Percentiles rank a stretch among this genome's conserved stretches.
Conservation (phyloP, 371 early-diverging fungal species). For the Dentiscutata heterogama region DNA sequence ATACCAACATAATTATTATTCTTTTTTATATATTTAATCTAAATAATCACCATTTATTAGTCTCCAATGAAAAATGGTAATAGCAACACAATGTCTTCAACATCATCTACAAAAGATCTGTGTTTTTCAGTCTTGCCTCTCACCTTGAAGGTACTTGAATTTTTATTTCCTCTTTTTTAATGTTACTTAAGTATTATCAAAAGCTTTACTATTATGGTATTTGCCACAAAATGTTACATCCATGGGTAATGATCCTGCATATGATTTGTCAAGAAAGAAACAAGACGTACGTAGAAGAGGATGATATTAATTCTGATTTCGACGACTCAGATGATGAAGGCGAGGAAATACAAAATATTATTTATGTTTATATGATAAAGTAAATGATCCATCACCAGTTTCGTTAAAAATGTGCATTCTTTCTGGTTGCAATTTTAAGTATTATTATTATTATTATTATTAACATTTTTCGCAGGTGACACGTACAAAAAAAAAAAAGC, state of each 20-base stretch:
- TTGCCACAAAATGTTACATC: not conserved
- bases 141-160: not conserved
- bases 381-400: constrained; percentile 42
- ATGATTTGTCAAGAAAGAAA: constrained; percentile 44
- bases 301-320: constrained; percentile 88
- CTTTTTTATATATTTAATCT: not conserved
- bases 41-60: constrained; percentile 10
- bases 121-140: not conserved
- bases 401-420: not conserved
- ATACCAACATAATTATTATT: not conserved
- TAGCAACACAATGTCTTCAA: not conserved
- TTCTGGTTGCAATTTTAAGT: not conserved
- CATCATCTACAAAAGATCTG: not conserved
- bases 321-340: constrained; percentile 81
- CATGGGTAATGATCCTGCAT: not conserved
- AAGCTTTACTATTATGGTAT: not conserved
- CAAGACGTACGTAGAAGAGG: constrained; percentile 62
- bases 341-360: constrained; percentile 86
- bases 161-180: too few species aligned
- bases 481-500: constrained; percentile 96
- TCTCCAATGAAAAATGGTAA: constrained; percentile 22
- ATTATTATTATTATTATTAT: not conserved
- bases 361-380: constrained; percentile 97
- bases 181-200: too few species aligned
- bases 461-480: constrained; percentile 63